Evolutionary conservation across 352 stramenopile species (phyloP).

Genomic region (Phytophthora lateralis): DNA sequence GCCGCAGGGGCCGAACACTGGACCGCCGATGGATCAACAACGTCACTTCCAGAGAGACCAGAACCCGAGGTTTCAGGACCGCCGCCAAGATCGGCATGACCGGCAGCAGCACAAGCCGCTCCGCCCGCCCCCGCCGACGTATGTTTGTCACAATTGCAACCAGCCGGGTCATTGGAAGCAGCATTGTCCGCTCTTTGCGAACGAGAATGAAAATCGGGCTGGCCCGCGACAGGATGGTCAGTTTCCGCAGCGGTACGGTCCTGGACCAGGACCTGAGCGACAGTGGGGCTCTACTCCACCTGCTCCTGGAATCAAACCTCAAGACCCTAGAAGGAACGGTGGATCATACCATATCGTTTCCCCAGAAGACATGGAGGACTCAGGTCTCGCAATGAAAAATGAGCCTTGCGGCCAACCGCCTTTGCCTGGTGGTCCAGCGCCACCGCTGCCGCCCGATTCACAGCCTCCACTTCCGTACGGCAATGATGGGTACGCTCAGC

Average conservation of each 20-base stretch:
- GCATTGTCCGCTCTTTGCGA: constrained; percentile 55
- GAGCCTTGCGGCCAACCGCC: constrained; percentile 16
- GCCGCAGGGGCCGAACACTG: constrained; percentile 9
- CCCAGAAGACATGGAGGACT: constrained; percentile 1
- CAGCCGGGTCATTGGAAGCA: constrained; percentile 84
- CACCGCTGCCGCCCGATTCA: constrained; percentile 22
- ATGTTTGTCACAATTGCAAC: constrained; percentile 81
- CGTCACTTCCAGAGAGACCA: constrained; percentile 29
- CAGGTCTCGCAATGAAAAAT: constrained; percentile 10
- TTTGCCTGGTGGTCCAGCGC: constrained; percentile 22
- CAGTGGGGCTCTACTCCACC: constrained; percentile 19
- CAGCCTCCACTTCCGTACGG: constrained; percentile 28
- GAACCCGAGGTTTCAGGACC: constrained; percentile 32
- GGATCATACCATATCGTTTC: constrained; percentile 6
- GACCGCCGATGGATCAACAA: constrained; percentile 15
- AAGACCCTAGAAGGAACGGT: constrained; percentile 28
- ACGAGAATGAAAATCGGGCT: constrained; percentile 19
- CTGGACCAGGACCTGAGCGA: constrained; percentile 5
- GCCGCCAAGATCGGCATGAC: constrained; percentile 26
- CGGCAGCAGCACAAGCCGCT: constrained; percentile 31
- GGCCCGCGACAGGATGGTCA: constrained; percentile 11
- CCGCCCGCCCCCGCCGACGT: constrained; percentile 57
- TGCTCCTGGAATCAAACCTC: constrained; percentile 13
- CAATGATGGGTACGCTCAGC: constrained; percentile 21
- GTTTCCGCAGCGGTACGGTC: constrained; percentile 13